Conservation (phyloP, 1,284 basidiomycete species). For the Meripilus lineatus region DNA sequence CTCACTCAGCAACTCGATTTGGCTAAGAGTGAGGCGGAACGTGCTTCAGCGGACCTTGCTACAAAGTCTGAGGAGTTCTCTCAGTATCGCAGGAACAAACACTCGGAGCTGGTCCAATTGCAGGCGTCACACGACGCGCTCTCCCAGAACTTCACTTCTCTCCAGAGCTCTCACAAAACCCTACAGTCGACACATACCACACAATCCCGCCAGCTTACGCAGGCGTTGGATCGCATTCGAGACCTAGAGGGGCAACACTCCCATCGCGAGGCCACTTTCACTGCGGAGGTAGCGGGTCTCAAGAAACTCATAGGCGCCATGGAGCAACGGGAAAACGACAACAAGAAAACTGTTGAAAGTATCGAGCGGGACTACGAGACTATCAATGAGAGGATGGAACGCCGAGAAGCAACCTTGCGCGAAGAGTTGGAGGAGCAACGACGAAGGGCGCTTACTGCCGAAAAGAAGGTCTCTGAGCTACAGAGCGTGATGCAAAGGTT, state of each 20-base stretch:
- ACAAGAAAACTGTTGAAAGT: conserved; percentile 70
- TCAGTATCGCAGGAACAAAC: conserved; percentile 67
- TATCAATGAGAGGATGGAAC: conserved; percentile 64
- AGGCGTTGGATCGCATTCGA: conserved; percentile 66
- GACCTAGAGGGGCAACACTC: conserved; percentile 70
- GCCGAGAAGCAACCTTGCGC: conserved; percentile 56
- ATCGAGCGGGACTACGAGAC: conserved; percentile 78
- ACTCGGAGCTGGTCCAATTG: conserved; percentile 67
- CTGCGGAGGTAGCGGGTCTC: conserved; percentile 67
- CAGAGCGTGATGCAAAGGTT: conserved; percentile 61
- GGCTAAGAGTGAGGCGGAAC: conserved; percentile 66
- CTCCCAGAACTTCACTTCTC: conserved; percentile 55
- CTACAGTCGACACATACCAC: conserved; percentile 65
- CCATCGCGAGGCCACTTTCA: conserved; percentile 75
- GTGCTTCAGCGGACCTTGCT: conserved; percentile 54
- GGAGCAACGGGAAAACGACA: conserved; percentile 78
- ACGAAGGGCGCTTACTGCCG: conserved; percentile 54
- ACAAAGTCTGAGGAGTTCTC: conserved; percentile 70
- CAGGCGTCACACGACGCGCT: conserved; percentile 71
- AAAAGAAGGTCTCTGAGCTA: conserved; percentile 55
- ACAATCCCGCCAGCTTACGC: conserved; percentile 64
- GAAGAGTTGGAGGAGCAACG: conserved; percentile 66
- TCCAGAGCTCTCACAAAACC: conserved; percentile 60
- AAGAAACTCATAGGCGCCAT: conserved; percentile 72
- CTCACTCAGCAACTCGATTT: conserved; percentile 75